A percentile compares a stretch with the other conserved stretches of the same genome.
phyloP scores from a whole-genome alignment of 768 basidiomycete species.

The Tulasnella sp. region DNA sequence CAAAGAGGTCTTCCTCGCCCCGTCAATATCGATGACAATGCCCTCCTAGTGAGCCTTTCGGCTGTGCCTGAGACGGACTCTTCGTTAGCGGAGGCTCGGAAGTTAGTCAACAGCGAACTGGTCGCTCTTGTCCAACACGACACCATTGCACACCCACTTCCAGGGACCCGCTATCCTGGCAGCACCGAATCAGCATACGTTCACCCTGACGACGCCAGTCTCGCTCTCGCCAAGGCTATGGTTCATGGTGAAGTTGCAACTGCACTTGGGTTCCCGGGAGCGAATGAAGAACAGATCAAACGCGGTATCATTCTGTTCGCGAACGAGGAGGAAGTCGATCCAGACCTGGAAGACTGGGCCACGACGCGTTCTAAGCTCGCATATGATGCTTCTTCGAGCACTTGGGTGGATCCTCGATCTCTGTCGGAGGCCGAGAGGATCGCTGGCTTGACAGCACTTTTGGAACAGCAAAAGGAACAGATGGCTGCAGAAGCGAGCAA shows the following conservation, averaged over 20 bases:
- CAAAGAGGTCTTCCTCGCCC: constrained; percentile 86
- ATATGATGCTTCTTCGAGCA: constrained; percentile 58
- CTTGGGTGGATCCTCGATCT: constrained; percentile 67
- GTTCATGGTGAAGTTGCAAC: constrained; percentile 82
- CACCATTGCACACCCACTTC: constrained; percentile 81
- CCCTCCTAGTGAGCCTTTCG: constrained; percentile 62
- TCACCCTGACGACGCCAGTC: constrained; percentile 74
- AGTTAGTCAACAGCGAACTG: constrained; percentile 76
- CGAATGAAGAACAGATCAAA: constrained; percentile 75
- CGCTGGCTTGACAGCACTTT: constrained; percentile 63
- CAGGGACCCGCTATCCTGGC: constrained; percentile 81
- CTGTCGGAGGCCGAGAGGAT: constrained; percentile 65
- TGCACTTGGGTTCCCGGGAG: constrained; percentile 82
- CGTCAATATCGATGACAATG: constrained; percentile 72
- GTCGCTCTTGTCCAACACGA: constrained; percentile 83
- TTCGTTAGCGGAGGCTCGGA: constrained; percentile 56
- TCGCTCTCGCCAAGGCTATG: constrained; percentile 67
- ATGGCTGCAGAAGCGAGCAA: constrained; percentile 84
- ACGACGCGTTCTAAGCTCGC: constrained; percentile 61
- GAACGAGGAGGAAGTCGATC: constrained; percentile 57
- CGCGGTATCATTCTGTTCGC: constrained; percentile 70
- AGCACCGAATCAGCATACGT: constrained; percentile 68
- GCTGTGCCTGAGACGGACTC: constrained; percentile 50
- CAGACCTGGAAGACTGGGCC: constrained; percentile 58
- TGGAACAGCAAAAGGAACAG: constrained; percentile 64